Evolutionary conservation across 2,329 filamentous ascomycete species (phyloP).

Genomic region (Botryosphaeria agaves): DNA sequence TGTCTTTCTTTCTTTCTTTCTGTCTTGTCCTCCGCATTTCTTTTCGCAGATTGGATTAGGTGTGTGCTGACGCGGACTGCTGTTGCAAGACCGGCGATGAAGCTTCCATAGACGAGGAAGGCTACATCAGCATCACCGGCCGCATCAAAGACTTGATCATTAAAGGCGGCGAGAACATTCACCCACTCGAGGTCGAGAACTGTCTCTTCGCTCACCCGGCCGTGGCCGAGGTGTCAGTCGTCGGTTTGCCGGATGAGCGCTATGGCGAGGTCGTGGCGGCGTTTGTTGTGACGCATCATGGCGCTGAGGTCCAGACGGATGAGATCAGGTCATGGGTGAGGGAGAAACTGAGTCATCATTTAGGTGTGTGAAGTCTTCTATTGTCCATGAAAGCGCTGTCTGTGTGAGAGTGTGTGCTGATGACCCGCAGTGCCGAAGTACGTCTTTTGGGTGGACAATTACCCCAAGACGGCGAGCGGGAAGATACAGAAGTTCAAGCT

Average conservation of each 20-base stretch:
- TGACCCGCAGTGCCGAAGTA: constrained; percentile 52
- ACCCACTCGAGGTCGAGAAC: constrained; percentile 85
- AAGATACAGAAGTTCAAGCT: constrained; percentile 95
- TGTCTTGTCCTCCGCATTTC: too few species aligned
- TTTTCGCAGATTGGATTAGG: background rate
- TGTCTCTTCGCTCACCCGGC: constrained; percentile 57
- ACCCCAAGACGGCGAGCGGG: constrained; percentile 87
- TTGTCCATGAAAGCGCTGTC: too few species aligned
- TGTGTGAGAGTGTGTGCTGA: too few species aligned
- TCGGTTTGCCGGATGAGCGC: constrained; percentile 63
- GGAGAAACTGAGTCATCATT: constrained; percentile 51
- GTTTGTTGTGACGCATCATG: constrained; percentile 46
- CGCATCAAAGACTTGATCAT: constrained; percentile 94
- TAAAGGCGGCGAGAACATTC: constrained; percentile 86
- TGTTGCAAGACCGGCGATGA: constrained; percentile 73
- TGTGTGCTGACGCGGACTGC: background rate
- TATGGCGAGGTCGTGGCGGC: constrained; percentile 80
- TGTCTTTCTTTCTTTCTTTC: too few species aligned
- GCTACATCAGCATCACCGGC: constrained; percentile 78
- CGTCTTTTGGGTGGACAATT: constrained; percentile 74
- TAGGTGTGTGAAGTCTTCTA: constrained; percentile 27
- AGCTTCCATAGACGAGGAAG: constrained; percentile 64
- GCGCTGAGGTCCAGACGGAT: constrained; percentile 31
- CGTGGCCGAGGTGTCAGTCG: constrained; percentile 62
- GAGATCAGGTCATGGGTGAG: constrained; percentile 57